A percentile compares a stretch with the other conserved stretches of the same genome.
phyloP scores from a whole-genome alignment of 768 basidiomycete genomes.

The Nidularia sp. region DNA sequence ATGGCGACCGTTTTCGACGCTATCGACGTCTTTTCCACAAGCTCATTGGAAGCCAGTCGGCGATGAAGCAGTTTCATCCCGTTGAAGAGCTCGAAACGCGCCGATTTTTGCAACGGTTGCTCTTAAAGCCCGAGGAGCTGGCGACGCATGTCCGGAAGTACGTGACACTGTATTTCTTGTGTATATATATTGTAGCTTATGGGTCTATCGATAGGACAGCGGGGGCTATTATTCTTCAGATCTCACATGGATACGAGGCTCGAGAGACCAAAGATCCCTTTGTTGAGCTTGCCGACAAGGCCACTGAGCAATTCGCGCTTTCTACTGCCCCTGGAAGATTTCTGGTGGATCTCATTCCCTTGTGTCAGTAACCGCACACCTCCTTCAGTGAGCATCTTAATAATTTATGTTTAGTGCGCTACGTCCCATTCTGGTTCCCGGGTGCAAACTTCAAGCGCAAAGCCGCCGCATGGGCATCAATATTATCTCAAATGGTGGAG shows the following conservation, averaged over 20 bases:
- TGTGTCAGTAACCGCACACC: constrained; percentile 24
- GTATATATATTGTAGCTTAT: no score
- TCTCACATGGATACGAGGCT: constrained; percentile 52
- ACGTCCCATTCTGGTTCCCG: constrained; percentile 62
- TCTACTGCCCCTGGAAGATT: constrained; percentile 49
- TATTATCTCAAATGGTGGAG: constrained; percentile 52
- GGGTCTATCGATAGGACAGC: constrained; percentile 40
- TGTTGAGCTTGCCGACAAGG: constrained; percentile 47
- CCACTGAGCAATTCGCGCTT: constrained; percentile 51
- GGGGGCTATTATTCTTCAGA: constrained; percentile 49
- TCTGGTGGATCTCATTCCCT: constrained; percentile 48
- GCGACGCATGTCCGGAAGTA: constrained; percentile 44
- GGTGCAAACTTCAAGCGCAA: constrained; percentile 54
- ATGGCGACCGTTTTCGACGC: constrained; percentile 51
- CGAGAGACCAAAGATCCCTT: constrained; percentile 48
- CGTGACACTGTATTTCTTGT: no score
- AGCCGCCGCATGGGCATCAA: constrained; percentile 49
- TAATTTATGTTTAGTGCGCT: constrained; percentile 35
- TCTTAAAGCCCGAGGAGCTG: constrained; percentile 44
- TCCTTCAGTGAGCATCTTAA: constrained; percentile 1
- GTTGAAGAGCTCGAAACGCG: constrained; percentile 43
- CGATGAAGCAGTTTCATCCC: constrained; percentile 37
- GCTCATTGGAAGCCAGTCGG: constrained; percentile 39
- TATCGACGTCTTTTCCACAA: constrained; percentile 50
- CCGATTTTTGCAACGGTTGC: constrained; percentile 41